Base-by-base conservation (phyloP, 2,329 filamentous ascomycete genomes). In the Pyricularia grisea region DNA sequence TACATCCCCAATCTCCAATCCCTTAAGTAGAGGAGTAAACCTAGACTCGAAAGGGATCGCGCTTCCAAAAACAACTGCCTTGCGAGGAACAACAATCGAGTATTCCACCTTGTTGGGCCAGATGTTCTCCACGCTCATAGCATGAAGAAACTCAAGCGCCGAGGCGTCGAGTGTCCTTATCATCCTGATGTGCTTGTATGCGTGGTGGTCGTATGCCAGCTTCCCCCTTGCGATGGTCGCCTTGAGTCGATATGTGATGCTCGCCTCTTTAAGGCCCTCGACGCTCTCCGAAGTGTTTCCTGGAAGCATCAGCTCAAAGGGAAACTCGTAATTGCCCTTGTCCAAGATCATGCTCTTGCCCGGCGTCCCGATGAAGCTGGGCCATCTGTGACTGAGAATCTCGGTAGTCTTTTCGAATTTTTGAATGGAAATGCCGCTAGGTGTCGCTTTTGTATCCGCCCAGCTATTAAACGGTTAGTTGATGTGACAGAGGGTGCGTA, bases 101-200 rank as follows among this genome's bases (percentile, higher is more conserved):
- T 99, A 99, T 77, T 97, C 92, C 74, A 98, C 87, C 83, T 99
- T 99, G 82, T 97, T 95, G 6, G 93, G 92, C 95, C 95, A 99
- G 72, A 97, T 91, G 76, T 97, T 97, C 79, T 97, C 94, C 72
- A 98, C 94, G 72, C 92, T 92, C 92, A 97, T 95, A 66, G 93
- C 90, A 78, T 98, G 91, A 55, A 91, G 85, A 71, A 94, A 86
- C 76, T 94, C 92, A 70, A 94, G 83, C 12, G 91, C 90, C 67
- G 89, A 89, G 12, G 91, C 86, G 70, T 92, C 90, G 65, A 94
- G 81, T 0, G 92, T 94, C 69, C 92, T 87, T 70, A 94, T 91
- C 69, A 94, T 87, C 69, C 92, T 87, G 69, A 95, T 79, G 68
- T 91, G 89, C 78, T 94, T 94, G 77, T 90, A 90, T 42, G 92